Base-by-base conservation (phyloP, 1,139 yeast species). In the Geotrichum restrictum region DNA sequence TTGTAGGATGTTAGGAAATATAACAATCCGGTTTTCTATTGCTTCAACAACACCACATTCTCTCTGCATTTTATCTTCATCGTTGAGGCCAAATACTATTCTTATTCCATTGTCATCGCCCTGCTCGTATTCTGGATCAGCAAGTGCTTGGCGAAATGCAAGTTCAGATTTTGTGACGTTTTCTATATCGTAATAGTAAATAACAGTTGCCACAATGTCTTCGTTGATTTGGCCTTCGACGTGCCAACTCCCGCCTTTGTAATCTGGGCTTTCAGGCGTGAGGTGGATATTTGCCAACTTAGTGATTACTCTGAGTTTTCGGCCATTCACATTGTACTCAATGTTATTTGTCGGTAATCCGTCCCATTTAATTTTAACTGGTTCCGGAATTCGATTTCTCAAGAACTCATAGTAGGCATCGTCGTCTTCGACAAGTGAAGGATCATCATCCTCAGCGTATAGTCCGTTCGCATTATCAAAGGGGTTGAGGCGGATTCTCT, bases 191-290 rank as follows among this genome's bases (percentile, higher is more conserved):
- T 75, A 75, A 59, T 75, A 75, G 62, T 74, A 75, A 39, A 75
- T 60, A 1, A 69, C 64, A 1, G 78, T 74, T 1, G 76, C 77
- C 1, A 75, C 70, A 45, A 75, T 75, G 56, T 72, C 73, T 60
- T 75, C 79, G 55, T 71, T 71, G 42, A 69, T 65, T 2, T 73
- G 66, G 1, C 78, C 79, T 58, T 75, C 79, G 0, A 74, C 69
- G 52, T 75, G 79, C 79, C 79, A 75, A 2, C 74, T 57, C 0
- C 79, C 78, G 4, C 79, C 79, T 1, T 59, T 49, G 51, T 75
- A 75, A 2, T 43, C 53, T 10, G 77, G 75, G 18, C 67, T 67
- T 42, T 73, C 75, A 0, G 79, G 78, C 2, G 76, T 73, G 49
- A 74, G 64, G 56, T 72, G 73, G 52, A 75, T 75, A 56, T 72